These are phyloP conservation scores for Talaromyces rugulosus DNA, from an alignment of 2,329 filamentous ascomycete genomes.

Conservation along the genomic window DNA sequence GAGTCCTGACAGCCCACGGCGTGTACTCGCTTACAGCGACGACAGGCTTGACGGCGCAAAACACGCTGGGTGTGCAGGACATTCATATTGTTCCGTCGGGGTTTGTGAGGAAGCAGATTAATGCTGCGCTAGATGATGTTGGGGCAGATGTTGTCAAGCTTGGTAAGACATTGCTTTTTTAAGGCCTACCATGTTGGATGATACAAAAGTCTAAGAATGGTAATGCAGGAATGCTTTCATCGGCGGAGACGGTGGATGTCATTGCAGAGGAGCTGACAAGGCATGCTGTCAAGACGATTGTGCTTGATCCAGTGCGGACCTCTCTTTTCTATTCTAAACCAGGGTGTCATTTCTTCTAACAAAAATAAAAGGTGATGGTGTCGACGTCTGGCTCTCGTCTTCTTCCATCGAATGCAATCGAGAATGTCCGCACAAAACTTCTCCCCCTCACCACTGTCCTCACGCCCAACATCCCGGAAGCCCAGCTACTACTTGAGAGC, in stretches of 20 bases:
- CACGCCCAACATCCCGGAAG: slow-evolving; percentile 49
- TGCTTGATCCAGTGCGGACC: slow-evolving; percentile 71
- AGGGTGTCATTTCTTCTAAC: slow-evolving; percentile 6
- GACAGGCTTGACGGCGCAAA: slow-evolving; percentile 92
- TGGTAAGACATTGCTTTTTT: slow-evolving; percentile 49
- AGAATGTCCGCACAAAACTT: slow-evolving; percentile 35
- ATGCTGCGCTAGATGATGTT: slow-evolving; percentile 78
- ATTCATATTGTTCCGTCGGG: slow-evolving; percentile 74
- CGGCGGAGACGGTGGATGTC: slow-evolving; percentile 63
- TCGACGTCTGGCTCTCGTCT: slow-evolving; percentile 46
- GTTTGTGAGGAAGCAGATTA: slow-evolving; percentile 81
- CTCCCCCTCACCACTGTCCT: slow-evolving; percentile 43
- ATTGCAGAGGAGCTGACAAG: slow-evolving; percentile 61
- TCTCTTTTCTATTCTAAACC: not conserved
- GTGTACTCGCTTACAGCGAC: slow-evolving; percentile 97
- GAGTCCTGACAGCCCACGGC: slow-evolving; percentile 84
- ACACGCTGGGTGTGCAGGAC: slow-evolving; percentile 76
- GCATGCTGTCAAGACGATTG: slow-evolving; percentile 55
- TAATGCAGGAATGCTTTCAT: slow-evolving; percentile 72
- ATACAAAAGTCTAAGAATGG: not conserved
- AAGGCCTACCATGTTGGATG: not conserved
- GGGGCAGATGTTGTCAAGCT: slow-evolving; percentile 88
- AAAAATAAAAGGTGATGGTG: slow-evolving; percentile 72
- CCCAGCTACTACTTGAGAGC: slow-evolving; percentile 40
- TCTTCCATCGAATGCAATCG: slow-evolving; percentile 40